These are phyloP conservation scores for Arachis stenosperma DNA, from an alignment of 306 rosid species.

Conservation along the genomic window DNA sequence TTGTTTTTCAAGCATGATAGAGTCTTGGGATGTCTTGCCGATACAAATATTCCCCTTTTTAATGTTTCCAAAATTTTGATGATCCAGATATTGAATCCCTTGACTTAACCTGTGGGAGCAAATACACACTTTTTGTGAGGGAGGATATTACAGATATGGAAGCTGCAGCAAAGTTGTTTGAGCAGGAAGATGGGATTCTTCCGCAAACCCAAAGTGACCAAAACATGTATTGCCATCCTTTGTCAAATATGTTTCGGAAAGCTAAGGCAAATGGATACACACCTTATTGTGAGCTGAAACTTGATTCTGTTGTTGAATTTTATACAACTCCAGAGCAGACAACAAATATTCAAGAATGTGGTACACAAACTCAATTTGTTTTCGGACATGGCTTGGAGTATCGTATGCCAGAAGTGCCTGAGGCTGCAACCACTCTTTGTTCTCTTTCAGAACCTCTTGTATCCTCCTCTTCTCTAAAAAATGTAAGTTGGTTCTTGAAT, in stretches of 20 bases:
- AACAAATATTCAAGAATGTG: conserved; percentile 46
- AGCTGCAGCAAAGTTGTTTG: conserved; percentile 82
- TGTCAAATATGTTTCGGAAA: conserved; percentile 54
- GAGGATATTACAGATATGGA: conserved; percentile 83
- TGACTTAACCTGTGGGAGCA: conserved; percentile 71
- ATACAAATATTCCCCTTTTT: conserved; percentile 7
- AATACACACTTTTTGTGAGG: conserved; percentile 61
- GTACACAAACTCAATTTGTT: conserved; percentile 44
- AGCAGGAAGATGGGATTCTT: conserved; percentile 61
- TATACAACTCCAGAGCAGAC: conserved; percentile 46
- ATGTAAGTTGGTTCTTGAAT: conserved; percentile 54
- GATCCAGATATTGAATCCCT: conserved; percentile 68
- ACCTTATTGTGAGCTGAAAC: conserved; percentile 66
- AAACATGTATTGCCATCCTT: conserved; percentile 68
- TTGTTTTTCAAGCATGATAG: conserved; percentile 10
- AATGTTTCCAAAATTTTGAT: conserved; percentile 22
- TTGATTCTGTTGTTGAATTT: conserved; percentile 51
- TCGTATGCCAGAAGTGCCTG: conserved; percentile 49
- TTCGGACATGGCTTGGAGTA: conserved; percentile 39
- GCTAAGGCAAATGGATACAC: conserved; percentile 68
- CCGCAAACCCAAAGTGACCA: conserved; percentile 52
- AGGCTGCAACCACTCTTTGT: conserved; percentile 56
- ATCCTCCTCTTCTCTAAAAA: conserved; percentile 41
- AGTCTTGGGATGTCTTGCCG: conserved; percentile 16
- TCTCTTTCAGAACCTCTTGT: conserved; percentile 57